Evolutionary conservation across 495 filamentous ascomycete species (phyloP), one percentile per base, ranked within the genome.

Genomic region (Apiosordaria backusii): DNA sequence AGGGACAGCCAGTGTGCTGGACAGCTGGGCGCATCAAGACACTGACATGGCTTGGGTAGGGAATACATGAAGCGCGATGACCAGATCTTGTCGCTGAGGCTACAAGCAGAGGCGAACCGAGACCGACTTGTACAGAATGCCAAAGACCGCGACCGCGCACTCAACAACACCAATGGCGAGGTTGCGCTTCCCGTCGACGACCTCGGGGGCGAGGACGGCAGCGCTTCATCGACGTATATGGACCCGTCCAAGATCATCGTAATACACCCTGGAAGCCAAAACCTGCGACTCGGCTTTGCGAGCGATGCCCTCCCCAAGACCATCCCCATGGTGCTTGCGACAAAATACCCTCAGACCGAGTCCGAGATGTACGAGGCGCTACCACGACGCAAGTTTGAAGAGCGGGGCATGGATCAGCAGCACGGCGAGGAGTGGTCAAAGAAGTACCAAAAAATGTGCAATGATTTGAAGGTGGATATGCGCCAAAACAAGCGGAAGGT

Each of bases 11-110:
- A 22, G 52, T 19, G 35, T 45, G 13, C 13, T 45, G 13, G 21
- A 22, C 40, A 26, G 53, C 22, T 26, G n/a, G 45, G 22, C 18
- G 40, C 35, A 21, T 4, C 19, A 25, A 57, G 24, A 35, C 6
- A 50, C 74, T 78, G 60, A 77, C 72, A 16, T 22, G n/a, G 23
- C 50, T 61, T 24, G 50, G 45, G 4, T 68, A 97, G 93, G 45
- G 95, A 99, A 71, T 99, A 96, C 71, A 90, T 98, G 72, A 99
- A 99, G 82, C 87, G 96, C 71, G 95, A 99, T 78, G 95, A 99
- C 69, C 95, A 99, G 80, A 90, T 93, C 64, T 86, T 98, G 55
- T 91, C 93, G 1, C 86, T 92, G 71, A 87, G 95, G 63, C 81
- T 96, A 5, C 92, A 95, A 70, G 88, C 87, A 75, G 93, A 97